These are phyloP conservation scores for Geranomyces variabilis DNA, from an alignment of 192 early-diverging fungal species.

Conservation along the genomic window DNA sequence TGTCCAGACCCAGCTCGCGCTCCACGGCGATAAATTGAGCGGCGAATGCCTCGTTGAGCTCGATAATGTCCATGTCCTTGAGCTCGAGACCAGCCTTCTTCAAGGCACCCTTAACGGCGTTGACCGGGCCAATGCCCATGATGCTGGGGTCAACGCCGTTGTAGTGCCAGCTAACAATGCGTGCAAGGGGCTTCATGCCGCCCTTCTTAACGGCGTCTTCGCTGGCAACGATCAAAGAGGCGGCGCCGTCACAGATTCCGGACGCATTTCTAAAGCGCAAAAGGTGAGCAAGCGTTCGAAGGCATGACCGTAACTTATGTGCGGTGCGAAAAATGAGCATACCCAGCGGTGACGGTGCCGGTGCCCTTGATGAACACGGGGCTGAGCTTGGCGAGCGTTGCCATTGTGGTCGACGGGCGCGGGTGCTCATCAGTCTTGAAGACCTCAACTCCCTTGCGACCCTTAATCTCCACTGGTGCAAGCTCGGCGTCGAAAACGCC, in stretches of 20 bases:
- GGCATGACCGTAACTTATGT: too few species aligned
- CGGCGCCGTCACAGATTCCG: constrained; percentile 94
- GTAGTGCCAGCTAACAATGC: constrained; percentile 81
- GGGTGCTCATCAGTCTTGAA: constrained; percentile 87
- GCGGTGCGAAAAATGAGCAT: not conserved
- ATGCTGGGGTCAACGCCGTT: constrained; percentile 89
- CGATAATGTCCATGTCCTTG: constrained; percentile 86
- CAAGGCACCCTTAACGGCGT: constrained; percentile 84
- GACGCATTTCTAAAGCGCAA: constrained; percentile 80
- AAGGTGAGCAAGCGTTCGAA: not conserved
- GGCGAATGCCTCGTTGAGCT: constrained; percentile 99
- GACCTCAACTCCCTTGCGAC: constrained; percentile 71
- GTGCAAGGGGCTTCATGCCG: constrained; percentile 80
- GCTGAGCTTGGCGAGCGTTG: constrained; percentile 74
- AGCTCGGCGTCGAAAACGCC: constrained; percentile 85
- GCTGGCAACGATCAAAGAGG: constrained; percentile 80
- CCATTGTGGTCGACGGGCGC: constrained; percentile 82
- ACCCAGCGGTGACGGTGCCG: constrained; percentile 89
- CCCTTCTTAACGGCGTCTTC: constrained; percentile 83
- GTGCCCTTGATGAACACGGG: constrained; percentile 88
- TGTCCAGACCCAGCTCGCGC: constrained; percentile 84
- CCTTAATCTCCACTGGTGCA: constrained; percentile 79
- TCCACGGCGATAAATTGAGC: constrained; percentile 87
- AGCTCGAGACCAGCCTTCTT: constrained; percentile 76
- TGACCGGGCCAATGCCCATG: constrained; percentile 97